These are phyloP conservation scores for Setaria italica DNA, from an alignment of 202 grass and related monocot genomes.

Conservation along the genomic window DNA sequence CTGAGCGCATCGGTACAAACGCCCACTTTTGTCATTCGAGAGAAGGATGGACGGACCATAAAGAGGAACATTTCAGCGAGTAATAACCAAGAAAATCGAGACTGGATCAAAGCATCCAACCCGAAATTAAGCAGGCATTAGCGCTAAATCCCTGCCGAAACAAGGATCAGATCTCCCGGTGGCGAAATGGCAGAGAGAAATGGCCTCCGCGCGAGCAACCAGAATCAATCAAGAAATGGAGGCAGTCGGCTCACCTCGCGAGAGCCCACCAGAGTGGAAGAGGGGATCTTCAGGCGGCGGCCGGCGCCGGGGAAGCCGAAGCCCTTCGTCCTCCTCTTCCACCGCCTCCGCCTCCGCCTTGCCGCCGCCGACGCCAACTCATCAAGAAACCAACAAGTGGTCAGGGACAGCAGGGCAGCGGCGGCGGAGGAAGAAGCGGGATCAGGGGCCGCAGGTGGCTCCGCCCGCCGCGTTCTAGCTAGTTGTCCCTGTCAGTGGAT, in stretches of 20 bases:
- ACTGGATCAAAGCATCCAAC: conserved; percentile 32
- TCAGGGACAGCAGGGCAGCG: neutral
- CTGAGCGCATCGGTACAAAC: conserved; percentile 29
- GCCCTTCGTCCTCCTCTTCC: neutral
- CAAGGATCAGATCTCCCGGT: conserved; percentile 45
- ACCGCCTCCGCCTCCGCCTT: neutral
- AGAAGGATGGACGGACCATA: neutral
- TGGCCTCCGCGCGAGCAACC: conserved; percentile 8
- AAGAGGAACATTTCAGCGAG: conserved; percentile 11
- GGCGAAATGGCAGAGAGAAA: conserved; percentile 21
- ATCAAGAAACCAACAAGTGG: conserved; percentile 33
- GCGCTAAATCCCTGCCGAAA: neutral
- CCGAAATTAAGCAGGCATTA: neutral
- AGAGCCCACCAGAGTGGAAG: neutral
- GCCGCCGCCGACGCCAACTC: conserved; percentile 36
- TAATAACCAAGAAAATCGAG: neutral
- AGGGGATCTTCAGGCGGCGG: conserved; percentile 45
- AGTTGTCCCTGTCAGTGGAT: conserved; percentile 39
- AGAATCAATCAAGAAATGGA: conserved; percentile 42
- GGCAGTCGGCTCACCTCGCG: conserved; percentile 20
- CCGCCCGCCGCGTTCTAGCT: conserved; percentile 14
- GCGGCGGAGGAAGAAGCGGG: conserved; percentile 7
- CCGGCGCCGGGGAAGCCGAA: conserved; percentile 33
- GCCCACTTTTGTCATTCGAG: conserved; percentile 15
- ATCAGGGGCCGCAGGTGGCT: conserved; percentile 27